phyloP scores from a whole-genome alignment of 257 asterid species.

The Rehmannia glutinosa region DNA sequence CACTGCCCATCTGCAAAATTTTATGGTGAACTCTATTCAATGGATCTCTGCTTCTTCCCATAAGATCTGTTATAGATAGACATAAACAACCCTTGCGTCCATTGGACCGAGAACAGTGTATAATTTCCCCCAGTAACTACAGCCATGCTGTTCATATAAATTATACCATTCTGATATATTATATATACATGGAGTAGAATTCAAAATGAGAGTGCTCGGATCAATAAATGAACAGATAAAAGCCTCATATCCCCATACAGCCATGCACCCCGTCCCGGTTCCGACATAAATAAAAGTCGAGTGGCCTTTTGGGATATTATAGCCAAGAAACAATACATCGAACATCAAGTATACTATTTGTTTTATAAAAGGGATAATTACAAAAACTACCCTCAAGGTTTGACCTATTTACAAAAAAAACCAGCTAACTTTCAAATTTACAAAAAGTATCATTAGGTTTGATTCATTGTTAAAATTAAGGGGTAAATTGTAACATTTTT shows the following conservation, averaged over 20 bases:
- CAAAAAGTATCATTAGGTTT: no score
- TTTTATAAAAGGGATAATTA: no score
- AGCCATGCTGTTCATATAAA: constrained; percentile 13
- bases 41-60: constrained; percentile 5
- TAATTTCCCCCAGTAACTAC: not conserved
- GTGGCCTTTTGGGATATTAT: not conserved
- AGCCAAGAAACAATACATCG: not conserved
- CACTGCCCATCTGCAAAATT: constrained; percentile 11
- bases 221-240: constrained; percentile 31
- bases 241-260: constrained; percentile 35
- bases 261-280: constrained; percentile 20
- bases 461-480: no score
- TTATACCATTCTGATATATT: not conserved
- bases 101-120: constrained; percentile 10
- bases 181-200: not conserved
- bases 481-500: no score
- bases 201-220: constrained; percentile 26
- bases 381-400: no score
- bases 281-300: not conserved
- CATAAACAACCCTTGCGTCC: no score
- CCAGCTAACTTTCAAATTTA: no score
- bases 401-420: no score
- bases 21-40: constrained; percentile 6
- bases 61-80: constrained; percentile 1
- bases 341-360: no score